Base-by-base conservation (phyloP, 495 filamentous ascomycete genomes). In the Hypoxylon intermedium region DNA sequence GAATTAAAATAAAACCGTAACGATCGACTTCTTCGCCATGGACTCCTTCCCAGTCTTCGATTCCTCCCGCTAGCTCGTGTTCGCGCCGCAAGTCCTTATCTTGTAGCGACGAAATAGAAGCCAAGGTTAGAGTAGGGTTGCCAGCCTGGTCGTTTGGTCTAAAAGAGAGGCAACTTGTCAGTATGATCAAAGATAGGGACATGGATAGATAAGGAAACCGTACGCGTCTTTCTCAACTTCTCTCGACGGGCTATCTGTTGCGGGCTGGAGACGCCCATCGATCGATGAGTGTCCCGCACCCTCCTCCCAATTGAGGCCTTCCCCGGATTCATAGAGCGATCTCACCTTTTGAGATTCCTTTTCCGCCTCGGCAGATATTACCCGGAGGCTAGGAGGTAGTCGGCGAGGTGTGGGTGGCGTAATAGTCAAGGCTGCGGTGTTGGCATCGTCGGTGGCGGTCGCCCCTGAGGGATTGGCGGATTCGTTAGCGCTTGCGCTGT, bases 41-140 rank as follows among this genome's bases (percentile, higher is more conserved):
- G 9, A 99, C 76, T 72, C 97, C 88, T 65, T 93, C 88, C 95
- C 94, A 99, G 67, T 97, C 93, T 68, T 99, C 94, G 34, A 95
- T 85, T 0, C 93, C 93, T 12, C 92, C 93, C 11, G 92, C 91
- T 11, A 87, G 74, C 72, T 82, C 77, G 31, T 75, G 69, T 19
- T 63, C 69, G 38, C 42, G 62, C 44, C 68, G 61, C 18, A 44
- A 30, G 31, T 60, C 58, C 41, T 64, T 77, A 72, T 72, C 72
- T 67, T 58, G 76, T 72, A 26, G 76, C 52, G 63, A 75, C 60
- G 75, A 79, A 59, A 65, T 77, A 65, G 76, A 77, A 74, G 57
- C 67, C 60, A 58, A 70, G 56, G 31, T 65, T 63, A 16, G 69
- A 53, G 50, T 67, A 65, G 23, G 67, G 69, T 16, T 51, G 56